Percentiles rank a stretch among this genome's conserved stretches.
These are phyloP conservation scores for Senna tora DNA, from an alignment of 306 rosid species.

Conservation along the genomic window DNA sequence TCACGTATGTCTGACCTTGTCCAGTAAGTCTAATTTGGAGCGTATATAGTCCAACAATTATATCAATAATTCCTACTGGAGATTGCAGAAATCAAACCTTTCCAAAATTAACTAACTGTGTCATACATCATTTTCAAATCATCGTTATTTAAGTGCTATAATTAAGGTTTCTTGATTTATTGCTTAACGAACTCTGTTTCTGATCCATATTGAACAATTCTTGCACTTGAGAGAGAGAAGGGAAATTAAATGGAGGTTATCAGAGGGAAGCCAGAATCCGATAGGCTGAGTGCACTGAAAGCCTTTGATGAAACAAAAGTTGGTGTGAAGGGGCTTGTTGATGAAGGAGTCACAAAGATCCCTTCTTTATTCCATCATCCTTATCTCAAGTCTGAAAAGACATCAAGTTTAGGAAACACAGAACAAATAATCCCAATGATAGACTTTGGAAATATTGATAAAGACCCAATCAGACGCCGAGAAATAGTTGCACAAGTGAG, in stretches of 20 bases:
- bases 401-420: constrained; percentile 9
- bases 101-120: no score
- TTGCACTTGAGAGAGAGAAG: neutral
- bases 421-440: constrained; percentile 49
- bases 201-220: no score
- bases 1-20: no score
- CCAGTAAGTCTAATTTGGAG: no score
- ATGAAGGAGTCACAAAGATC: constrained; percentile 56
- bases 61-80: no score
- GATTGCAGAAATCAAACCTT: no score
- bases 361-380: constrained; percentile 53
- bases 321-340: constrained; percentile 71
- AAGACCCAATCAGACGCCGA: constrained; percentile 18
- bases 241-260: neutral
- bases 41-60: no score
- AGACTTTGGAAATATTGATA: constrained; percentile 32
- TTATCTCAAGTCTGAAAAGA: constrained; percentile 24
- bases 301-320: constrained; percentile 59
- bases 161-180: no score
- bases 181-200: no score
- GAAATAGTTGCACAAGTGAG: constrained; percentile 19
- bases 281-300: constrained; percentile 36
- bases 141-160: no score
- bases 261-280: neutral
- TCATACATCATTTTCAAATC: no score